A percentile compares a stretch with the other conserved stretches of the same genome.
phyloP scores from a whole-genome alignment of 495 filamentous ascomycete genomes.

The Letharia lupina region DNA sequence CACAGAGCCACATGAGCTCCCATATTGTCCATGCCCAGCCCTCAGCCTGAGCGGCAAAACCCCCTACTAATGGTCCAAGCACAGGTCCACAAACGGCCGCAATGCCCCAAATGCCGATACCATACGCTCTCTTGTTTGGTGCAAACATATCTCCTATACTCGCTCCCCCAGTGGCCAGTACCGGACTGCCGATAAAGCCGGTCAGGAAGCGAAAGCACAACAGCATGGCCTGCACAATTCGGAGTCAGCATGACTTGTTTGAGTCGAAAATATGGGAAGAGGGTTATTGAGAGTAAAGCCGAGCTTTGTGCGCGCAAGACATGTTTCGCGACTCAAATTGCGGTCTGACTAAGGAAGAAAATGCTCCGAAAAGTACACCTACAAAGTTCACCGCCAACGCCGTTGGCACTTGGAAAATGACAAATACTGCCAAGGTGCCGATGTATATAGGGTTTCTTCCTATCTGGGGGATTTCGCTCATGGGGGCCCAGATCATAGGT shows the following conservation, averaged over 20 bases:
- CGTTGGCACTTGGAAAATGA: slow-evolving; percentile 28
- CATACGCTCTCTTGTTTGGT: slow-evolving; percentile 22
- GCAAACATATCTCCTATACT: slow-evolving; percentile 29
- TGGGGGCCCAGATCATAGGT: slow-evolving; percentile 29
- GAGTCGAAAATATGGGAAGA: too few relatives aligned
- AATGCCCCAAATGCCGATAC: slow-evolving; percentile 28
- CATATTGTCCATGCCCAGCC: slow-evolving; percentile 44
- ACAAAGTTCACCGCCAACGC: slow-evolving; percentile 28
- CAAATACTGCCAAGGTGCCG: slow-evolving; percentile 28
- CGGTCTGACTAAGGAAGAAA: too few relatives aligned
- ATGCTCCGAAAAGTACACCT: too few relatives aligned
- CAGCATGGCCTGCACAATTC: slow-evolving; percentile 20
- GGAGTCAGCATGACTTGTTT: too few relatives aligned
- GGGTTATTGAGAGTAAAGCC: too few relatives aligned
- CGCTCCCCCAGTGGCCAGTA: slow-evolving; percentile 31
- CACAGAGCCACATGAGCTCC: slow-evolving; percentile 30
- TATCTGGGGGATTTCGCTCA: slow-evolving; percentile 28
- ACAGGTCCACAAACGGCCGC: slow-evolving; percentile 36
- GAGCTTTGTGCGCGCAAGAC: too few relatives aligned
- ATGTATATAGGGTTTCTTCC: slow-evolving; percentile 32
- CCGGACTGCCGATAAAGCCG: slow-evolving; percentile 31
- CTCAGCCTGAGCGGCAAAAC: slow-evolving; percentile 31
- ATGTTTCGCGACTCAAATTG: too few relatives aligned
- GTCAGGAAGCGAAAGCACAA: slow-evolving; percentile 30
- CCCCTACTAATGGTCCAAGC: slow-evolving; percentile 38